phyloP scores from a whole-genome alignment of 1,139 yeast genomes.

The Tardiomyces depauwii region DNA sequence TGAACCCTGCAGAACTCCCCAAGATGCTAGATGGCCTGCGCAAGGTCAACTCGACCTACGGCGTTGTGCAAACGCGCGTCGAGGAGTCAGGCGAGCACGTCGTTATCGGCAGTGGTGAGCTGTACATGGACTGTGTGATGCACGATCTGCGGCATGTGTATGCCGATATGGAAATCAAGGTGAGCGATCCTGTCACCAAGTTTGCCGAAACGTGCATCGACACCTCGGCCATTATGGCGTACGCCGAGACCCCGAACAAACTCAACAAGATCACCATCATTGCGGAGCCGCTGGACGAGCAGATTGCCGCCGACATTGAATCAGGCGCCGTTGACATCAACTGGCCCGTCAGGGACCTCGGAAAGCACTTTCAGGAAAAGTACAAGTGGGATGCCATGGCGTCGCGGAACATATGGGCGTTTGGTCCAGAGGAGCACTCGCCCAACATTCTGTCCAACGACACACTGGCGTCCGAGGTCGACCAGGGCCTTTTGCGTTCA shows the following conservation, averaged over 20 bases:
- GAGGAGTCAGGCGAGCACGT: constrained; percentile 89
- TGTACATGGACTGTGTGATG: constrained; percentile 73
- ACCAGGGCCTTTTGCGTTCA: constrained; percentile 37
- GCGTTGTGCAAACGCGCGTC: constrained; percentile 54
- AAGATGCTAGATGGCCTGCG: constrained; percentile 58
- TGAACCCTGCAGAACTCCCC: constrained; percentile 68
- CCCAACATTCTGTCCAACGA: constrained; percentile 66
- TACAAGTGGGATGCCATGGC: constrained; percentile 80
- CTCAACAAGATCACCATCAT: constrained; percentile 53
- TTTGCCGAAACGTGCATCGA: constrained; percentile 71
- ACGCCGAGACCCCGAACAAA: constrained; percentile 45
- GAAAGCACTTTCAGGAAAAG: constrained; percentile 43
- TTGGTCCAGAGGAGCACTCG: constrained; percentile 51
- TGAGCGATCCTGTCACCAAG: constrained; percentile 74
- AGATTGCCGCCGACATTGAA: constrained; percentile 48
- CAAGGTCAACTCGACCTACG: constrained; percentile 49
- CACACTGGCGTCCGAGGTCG: constrained; percentile 61
- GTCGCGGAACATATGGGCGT: constrained; percentile 72
- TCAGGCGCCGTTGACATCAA: constrained; percentile 32
- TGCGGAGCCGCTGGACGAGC: constrained; percentile 63
- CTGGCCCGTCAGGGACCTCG: constrained; percentile 25
- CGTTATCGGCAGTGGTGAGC: constrained; percentile 74
- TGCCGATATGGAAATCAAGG: constrained; percentile 60
- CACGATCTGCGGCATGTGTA: constrained; percentile 60
- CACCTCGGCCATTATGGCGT: constrained; percentile 55